These are phyloP conservation scores for Candida coquimbonensis DNA, from an alignment of 805 yeast species.

Conservation along the genomic window DNA sequence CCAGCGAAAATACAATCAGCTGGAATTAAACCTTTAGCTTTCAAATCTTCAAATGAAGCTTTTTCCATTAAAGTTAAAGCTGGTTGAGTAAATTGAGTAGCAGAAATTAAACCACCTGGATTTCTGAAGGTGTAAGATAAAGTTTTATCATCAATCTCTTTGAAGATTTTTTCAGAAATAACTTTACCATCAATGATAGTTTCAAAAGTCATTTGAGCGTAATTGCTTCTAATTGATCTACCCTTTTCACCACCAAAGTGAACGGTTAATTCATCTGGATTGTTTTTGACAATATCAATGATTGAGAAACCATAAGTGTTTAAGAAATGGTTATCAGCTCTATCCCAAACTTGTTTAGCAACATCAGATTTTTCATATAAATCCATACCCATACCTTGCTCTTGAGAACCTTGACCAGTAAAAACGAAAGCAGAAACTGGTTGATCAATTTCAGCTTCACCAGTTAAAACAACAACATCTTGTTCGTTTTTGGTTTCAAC, in stretches of 20 bases:
- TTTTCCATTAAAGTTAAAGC: constrained; percentile 99
- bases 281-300: constrained; percentile 88
- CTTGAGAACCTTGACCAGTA: constrained; percentile 99
- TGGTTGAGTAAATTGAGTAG: constrained; percentile 99
- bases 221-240: constrained; percentile 88
- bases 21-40: constrained; percentile 91
- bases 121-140: constrained; percentile 84
- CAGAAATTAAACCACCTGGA: constrained; percentile 91
- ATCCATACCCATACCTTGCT: constrained; percentile 99
- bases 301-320: constrained; percentile 96
- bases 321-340: constrained; percentile 91
- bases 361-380: constrained; percentile 84
- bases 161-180: constrained; percentile 91
- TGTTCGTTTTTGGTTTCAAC: constrained; percentile 82
- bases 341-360: constrained; percentile 95
- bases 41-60: constrained; percentile 97
- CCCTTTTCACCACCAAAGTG: constrained; percentile 99
- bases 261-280: constrained; percentile 91
- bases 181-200: constrained; percentile 80
- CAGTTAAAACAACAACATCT: constrained; percentile 75
- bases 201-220: constrained; percentile 96
- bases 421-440: constrained; percentile 95
- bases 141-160: constrained; percentile 75
- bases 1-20: constrained; percentile 95
- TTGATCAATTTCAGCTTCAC: constrained; percentile 98